Conservation (phyloP, 345 rosid genomes). For the Abelmoschus esculentus region DNA sequence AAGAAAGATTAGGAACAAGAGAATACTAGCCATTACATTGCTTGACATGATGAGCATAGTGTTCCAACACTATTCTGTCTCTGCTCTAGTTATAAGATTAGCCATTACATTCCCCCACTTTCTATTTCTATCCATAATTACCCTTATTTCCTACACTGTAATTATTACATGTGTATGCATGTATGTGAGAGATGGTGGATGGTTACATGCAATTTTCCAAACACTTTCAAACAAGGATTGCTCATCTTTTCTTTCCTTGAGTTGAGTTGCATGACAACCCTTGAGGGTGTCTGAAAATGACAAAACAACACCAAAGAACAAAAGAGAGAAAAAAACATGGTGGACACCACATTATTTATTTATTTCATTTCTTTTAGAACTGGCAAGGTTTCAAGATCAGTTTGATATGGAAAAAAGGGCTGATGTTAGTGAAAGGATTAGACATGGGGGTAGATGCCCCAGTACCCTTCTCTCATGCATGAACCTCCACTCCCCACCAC, state of each 20-base stretch:
- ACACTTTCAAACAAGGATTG: conserved; percentile 29
- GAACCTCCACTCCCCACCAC: conserved; percentile 26
- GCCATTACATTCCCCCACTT: too few relatives aligned
- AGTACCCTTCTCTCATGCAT: conserved; percentile 17
- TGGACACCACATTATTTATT: conserved; percentile 24
- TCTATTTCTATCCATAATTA: neutral
- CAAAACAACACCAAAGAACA: conserved; percentile 27
- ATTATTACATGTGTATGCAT: neutral
- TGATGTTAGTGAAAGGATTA: conserved; percentile 5
- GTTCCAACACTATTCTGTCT: conserved; percentile 34
- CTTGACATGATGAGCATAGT: conserved; percentile 38
- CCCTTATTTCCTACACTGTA: neutral
- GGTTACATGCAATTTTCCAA: conserved; percentile 18
- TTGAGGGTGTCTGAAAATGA: conserved; percentile 30
- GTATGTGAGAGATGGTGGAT: conserved; percentile 1
- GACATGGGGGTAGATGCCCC: conserved; percentile 1
- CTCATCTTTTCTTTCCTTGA: conserved; percentile 18
- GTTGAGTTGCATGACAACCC: conserved; percentile 19
- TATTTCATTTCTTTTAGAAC: neutral
- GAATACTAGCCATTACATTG: conserved; percentile 34
- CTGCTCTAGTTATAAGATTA: conserved; percentile 13
- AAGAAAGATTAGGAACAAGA: conserved; percentile 40
- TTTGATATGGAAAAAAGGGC: conserved; percentile 3
- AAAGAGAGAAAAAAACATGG: conserved; percentile 6
- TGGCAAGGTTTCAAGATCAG: conserved; percentile 32